Base-by-base conservation (phyloP, 139 green algal species). In the Picochlorum sp. region DNA sequence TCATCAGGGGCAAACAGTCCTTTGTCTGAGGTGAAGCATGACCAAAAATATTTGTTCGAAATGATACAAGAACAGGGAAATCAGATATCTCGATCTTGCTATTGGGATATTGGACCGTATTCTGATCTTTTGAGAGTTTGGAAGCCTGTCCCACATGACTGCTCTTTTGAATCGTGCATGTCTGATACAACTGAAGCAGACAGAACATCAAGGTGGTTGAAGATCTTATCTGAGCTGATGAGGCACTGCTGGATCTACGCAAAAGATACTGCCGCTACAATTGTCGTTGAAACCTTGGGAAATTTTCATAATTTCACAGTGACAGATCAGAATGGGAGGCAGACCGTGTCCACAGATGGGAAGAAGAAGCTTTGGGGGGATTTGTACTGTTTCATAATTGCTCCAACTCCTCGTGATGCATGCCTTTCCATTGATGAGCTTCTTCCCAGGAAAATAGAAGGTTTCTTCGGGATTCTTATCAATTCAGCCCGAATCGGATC, bases 21-120 rank as follows among this genome's bases (percentile, higher is more conserved):
- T 41, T 13, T 41, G 34, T 9, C 34, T 54, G 47, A 54, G n/a
- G 16, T 11, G 11, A 65, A 65, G 58, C 5, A 24, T 41, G 23
- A 28, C 14, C n/a, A 15, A 21, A 49, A 59, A 16, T 54, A 54
- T 54, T 18, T 54, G 6, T 26, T 54, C 47, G n/a, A 54, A 7
- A 6, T 54, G 18, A 20, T 54, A 26, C 47, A 54, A 26, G 47
- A 54, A 20, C n/a, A 20, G 16, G 47, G 47, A 20, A 54, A 26
- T 20, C 18, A 54, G 13, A 54, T 54, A 20, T 26, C n/a, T 54
- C 26, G 24, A 21, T 23, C 37, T 41, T 81, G 72, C 58, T 92
- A 81, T 64, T 94, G 87, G 86, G 89, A 96, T 72, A 90, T 86
- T 72, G 84, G 86, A 2, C 76, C 81, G 32, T 94, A 82, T 81